A percentile compares a stretch with the other conserved stretches of the same genome.
Evolutionary conservation across 73 alveolate genomes (phyloP).

Genomic region (Paramecium tetraurelia): DNA sequence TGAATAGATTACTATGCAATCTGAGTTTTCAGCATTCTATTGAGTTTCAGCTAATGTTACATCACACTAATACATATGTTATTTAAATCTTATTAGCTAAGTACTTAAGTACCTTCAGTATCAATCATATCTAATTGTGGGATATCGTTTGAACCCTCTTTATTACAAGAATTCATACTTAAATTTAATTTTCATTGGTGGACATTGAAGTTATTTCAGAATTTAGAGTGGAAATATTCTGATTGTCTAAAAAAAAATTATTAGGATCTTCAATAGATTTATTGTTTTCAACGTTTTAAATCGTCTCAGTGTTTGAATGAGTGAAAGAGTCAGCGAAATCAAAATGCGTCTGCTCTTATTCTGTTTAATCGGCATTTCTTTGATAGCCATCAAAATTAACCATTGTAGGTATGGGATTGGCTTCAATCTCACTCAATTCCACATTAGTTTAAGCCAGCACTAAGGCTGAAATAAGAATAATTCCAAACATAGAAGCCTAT

Average conservation of each 20-base stretch:
- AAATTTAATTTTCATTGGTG: background rate
- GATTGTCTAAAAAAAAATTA: background rate
- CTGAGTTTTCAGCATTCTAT: background rate
- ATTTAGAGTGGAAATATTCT: background rate
- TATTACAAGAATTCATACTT: background rate
- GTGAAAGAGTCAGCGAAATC: background rate
- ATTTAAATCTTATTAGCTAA: background rate
- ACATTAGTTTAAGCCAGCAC: background rate
- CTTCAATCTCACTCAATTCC: background rate
- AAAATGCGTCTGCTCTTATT: background rate
- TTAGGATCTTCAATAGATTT: background rate
- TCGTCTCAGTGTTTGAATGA: background rate
- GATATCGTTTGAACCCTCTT: background rate
- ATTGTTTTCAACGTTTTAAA: background rate
- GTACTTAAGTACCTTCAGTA: background rate
- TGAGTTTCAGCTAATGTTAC: background rate
- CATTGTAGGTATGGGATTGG: slow-evolving; percentile 7
- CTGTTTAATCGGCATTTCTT: background rate
- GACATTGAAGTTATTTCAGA: background rate
- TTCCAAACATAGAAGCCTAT: background rate
- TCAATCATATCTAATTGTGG: background rate
- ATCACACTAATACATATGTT: background rate
- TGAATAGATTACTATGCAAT: slow-evolving; percentile 15
- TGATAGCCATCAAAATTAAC: background rate
- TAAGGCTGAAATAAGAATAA: background rate